phyloP scores from a whole-genome alignment of 2,329 filamentous ascomycete species.

The Verticillium tricorpus region DNA sequence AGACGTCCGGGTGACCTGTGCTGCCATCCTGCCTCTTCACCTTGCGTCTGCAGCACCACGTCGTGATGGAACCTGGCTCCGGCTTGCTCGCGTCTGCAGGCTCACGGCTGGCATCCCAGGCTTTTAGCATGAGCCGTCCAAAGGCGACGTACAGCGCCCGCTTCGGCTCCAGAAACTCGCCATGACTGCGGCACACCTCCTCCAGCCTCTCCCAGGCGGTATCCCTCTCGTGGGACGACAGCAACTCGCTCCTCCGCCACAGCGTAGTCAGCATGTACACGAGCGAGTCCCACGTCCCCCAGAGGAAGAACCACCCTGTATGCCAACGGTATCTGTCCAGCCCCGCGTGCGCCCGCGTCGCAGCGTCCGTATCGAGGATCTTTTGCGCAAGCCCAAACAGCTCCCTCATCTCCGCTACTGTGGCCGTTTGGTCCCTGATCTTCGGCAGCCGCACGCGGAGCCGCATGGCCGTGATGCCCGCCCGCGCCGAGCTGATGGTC shows the following conservation, averaged over 20 bases:
- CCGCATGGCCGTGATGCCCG: constrained; percentile 20
- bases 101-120: constrained; percentile 20
- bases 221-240: constrained; percentile 12
- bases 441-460: constrained; percentile 15
- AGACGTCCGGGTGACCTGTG: background rate
- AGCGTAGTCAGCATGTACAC: constrained; percentile 23
- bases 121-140: constrained; percentile 24
- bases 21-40: constrained; percentile 9
- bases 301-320: constrained; percentile 26
- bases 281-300: constrained; percentile 25
- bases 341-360: constrained; percentile 18
- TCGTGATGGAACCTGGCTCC: constrained; percentile 20
- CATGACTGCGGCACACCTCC: constrained; percentile 21
- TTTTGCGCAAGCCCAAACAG: constrained; percentile 28
- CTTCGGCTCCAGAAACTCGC: constrained; percentile 20
- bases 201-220: constrained; percentile 19
- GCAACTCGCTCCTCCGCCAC: constrained; percentile 14
- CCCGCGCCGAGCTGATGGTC: constrained; percentile 19
- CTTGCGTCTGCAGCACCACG: constrained; percentile 8
- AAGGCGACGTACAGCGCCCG: constrained; percentile 23
- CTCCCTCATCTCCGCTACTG: constrained; percentile 15
- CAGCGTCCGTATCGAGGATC: constrained; percentile 29
- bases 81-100: background rate
- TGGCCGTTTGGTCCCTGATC: constrained; percentile 19
- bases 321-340: constrained; percentile 25